Percentiles rank a stretch among this genome's conserved stretches.
These are phyloP conservation scores for Termitomyces sp. DNA, from an alignment of 768 basidiomycete genomes.

Conservation along the genomic window DNA sequence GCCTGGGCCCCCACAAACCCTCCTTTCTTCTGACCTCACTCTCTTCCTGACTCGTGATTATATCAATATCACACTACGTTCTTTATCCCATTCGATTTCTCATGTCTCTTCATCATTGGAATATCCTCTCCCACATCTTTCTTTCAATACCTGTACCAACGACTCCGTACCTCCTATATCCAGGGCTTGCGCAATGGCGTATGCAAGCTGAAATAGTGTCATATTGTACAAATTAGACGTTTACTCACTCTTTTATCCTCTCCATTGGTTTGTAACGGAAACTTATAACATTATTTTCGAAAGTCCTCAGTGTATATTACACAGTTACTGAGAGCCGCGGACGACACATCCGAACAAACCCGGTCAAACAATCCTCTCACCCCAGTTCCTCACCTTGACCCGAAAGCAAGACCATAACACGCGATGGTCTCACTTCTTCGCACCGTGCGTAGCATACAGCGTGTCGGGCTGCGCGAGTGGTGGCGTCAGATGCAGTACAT, in stretches of 20 bases:
- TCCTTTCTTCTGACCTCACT: background rate
- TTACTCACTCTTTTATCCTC: background rate
- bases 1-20: background rate
- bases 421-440: conserved; percentile 68
- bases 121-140: background rate
- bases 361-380: conserved; percentile 20
- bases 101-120: conserved; percentile 10
- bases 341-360: conserved; percentile 21
- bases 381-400: conserved; percentile 1
- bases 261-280: background rate
- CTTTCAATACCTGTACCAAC: conserved; percentile 6
- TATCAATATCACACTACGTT: conserved; percentile 8
- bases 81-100: conserved; percentile 15
- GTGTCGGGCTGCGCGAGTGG: conserved; percentile 80
- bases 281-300: background rate
- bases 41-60: background rate
- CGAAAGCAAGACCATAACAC: background rate
- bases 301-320: too few species aligned
- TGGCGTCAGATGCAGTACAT: conserved; percentile 92
- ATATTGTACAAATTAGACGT: conserved; percentile 16
- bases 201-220: conserved; percentile 12
- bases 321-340: too few species aligned
- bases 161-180: conserved; percentile 4
- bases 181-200: background rate
- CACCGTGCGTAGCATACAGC: conserved; percentile 69